phyloP scores from a whole-genome alignment of 169 alveolate species.

The Cryptosporidium ubiquitum region DNA sequence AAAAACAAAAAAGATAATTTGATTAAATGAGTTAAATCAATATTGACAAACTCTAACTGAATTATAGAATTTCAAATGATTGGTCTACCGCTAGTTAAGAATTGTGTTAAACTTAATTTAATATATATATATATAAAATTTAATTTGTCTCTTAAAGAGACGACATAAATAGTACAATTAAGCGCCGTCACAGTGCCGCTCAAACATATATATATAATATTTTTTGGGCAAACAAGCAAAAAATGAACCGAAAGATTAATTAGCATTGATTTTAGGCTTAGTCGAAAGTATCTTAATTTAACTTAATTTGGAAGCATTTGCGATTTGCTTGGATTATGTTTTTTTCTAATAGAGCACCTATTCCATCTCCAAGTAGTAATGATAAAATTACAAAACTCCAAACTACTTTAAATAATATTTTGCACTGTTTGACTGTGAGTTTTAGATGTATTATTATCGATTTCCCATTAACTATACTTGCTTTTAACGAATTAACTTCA shows the following conservation, averaged over 20 bases:
- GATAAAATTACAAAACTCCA: conserved; percentile 60
- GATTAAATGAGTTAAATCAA: neutral
- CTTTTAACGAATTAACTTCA: neutral
- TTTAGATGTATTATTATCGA: neutral
- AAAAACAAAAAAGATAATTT: neutral
- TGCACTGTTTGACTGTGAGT: conserved; percentile 65
- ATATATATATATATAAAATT: neutral
- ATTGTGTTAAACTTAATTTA: neutral
- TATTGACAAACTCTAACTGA: neutral
- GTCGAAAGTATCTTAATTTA: neutral
- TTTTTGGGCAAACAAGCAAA: neutral
- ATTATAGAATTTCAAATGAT: neutral
- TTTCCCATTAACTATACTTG: neutral
- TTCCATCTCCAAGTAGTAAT: conserved; percentile 30
- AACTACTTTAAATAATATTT: conserved; percentile 39
- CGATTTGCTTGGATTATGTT: conserved; percentile 5
- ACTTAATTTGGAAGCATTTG: neutral
- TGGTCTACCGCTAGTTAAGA: conserved; percentile 29
- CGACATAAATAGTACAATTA: conserved; percentile 1
- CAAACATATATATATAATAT: neutral
- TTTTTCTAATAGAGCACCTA: conserved; percentile 33
- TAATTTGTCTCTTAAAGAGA: conserved; percentile 53
- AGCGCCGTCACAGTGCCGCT: conserved; percentile 1
- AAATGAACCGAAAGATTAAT: neutral
- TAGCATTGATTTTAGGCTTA: neutral